A percentile compares a stretch with the other conserved stretches of the same genome.
Conservation (phyloP, 2,329 filamentous ascomycete genomes). For the Dryadomyces quercus-mongolicae region DNA sequence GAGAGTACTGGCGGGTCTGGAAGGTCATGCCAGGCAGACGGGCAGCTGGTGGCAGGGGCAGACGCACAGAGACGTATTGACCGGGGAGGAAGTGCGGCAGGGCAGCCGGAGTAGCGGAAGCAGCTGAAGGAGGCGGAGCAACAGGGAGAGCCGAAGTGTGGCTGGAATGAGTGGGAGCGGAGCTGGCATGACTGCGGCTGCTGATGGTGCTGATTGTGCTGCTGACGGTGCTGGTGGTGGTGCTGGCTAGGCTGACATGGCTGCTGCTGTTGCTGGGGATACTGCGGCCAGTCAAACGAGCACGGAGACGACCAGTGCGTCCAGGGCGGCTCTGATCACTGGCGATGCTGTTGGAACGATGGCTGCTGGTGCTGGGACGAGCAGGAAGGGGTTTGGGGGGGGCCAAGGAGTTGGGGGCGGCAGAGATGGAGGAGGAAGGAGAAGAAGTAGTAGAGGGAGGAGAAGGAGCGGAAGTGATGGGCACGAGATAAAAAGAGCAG, state of each 20-base stretch:
- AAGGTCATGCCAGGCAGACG: slow-evolving; percentile 22
- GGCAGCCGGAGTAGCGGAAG: slow-evolving; percentile 38
- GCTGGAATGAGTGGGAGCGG: no score
- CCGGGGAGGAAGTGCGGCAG: slow-evolving; percentile 56
- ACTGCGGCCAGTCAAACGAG: not conserved
- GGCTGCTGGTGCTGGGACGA: not conserved
- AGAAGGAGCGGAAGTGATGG: not conserved
- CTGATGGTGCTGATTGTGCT: not conserved
- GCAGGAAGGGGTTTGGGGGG: no score
- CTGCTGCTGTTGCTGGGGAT: not conserved
- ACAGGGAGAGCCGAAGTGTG: not conserved
- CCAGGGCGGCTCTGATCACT: not conserved
- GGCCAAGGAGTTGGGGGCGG: no score
- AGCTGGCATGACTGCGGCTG: no score
- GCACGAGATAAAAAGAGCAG: slow-evolving; percentile 54
- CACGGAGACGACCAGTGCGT: not conserved
- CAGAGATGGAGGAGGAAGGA: no score
- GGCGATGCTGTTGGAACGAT: not conserved
- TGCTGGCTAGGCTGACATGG: not conserved
- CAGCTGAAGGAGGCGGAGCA: slow-evolving; percentile 14
- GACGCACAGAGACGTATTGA: slow-evolving; percentile 57
- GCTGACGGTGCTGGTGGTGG: not conserved
- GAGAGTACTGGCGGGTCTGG: slow-evolving; percentile 61
- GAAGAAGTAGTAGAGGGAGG: no score
- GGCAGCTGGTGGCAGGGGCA: slow-evolving; percentile 17